phyloP scores from a whole-genome alignment of 768 basidiomycete species.

The Hygrophorus russula region DNA sequence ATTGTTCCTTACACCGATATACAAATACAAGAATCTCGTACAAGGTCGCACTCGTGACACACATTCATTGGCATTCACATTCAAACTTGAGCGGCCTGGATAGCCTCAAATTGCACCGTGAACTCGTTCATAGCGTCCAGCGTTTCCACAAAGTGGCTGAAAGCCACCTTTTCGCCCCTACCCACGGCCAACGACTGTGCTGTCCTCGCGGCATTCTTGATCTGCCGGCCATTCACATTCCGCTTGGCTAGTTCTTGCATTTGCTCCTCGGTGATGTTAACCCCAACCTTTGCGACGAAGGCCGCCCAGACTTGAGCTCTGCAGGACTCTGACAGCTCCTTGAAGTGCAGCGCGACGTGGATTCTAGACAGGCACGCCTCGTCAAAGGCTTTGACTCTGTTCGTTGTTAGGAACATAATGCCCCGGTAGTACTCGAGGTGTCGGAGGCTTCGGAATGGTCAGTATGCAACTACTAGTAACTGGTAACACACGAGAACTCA shows the following conservation, averaged over 20 bases:
- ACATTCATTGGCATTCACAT: no score
- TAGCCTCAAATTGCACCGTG: slow-evolving; percentile 27
- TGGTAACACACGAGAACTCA: slow-evolving; percentile 12
- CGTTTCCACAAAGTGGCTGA: slow-evolving; percentile 42
- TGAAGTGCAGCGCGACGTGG: slow-evolving; percentile 56
- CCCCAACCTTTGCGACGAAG: slow-evolving; percentile 39
- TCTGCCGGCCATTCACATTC: slow-evolving; percentile 53
- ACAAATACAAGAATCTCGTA: no score
- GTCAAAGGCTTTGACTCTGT: slow-evolving; percentile 49
- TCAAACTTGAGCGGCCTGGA: neutral
- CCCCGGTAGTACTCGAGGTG: slow-evolving; percentile 49
- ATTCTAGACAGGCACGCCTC: slow-evolving; percentile 61
- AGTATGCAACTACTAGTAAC: neutral
- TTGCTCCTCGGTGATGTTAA: slow-evolving; percentile 27
- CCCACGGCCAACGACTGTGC: slow-evolving; percentile 49
- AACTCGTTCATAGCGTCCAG: slow-evolving; percentile 57
- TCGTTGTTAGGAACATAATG: slow-evolving; percentile 47
- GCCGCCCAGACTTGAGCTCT: slow-evolving; percentile 53
- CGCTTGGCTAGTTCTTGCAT: slow-evolving; percentile 35
- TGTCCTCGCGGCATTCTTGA: slow-evolving; percentile 59
- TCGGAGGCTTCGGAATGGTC: slow-evolving; percentile 20
- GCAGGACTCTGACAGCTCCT: slow-evolving; percentile 40
- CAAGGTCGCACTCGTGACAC: no score
- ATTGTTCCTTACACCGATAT: no score
- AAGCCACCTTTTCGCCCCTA: slow-evolving; percentile 32